Conservation (phyloP, 495 filamentous ascomycete genomes). For the Thozetella sp. region DNA sequence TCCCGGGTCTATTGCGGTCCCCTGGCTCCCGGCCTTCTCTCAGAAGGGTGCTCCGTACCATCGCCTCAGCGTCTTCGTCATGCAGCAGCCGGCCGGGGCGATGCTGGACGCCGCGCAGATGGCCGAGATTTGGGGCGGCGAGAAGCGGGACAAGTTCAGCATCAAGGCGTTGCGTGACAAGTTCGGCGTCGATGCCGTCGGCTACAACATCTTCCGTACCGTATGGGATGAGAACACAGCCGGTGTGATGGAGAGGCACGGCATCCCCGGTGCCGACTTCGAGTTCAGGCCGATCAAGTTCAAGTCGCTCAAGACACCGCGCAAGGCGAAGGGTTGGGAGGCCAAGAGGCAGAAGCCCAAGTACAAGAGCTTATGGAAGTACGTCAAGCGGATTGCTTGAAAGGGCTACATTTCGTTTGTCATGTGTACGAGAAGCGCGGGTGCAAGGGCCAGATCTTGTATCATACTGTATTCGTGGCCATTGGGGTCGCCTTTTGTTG, state of each 20-base stretch:
- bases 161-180: constrained; percentile 72
- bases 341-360: constrained; percentile 56
- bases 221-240: constrained; percentile 86
- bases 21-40: constrained; percentile 83
- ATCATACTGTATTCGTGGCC: constrained; percentile 14
- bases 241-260: constrained; percentile 81
- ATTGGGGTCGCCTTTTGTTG: not conserved
- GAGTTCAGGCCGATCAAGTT: constrained; percentile 78
- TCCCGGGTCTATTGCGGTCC: constrained; percentile 65
- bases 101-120: constrained; percentile 62
- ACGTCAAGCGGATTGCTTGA: constrained; percentile 44
- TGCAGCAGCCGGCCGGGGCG: constrained; percentile 71
- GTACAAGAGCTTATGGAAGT: constrained; percentile 56
- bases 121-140: constrained; percentile 44
- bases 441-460: constrained; percentile 11
- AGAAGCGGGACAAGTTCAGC: constrained; percentile 64
- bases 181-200: constrained; percentile 70
- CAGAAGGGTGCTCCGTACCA: constrained; percentile 94
- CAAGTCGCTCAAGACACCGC: constrained; percentile 49
- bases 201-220: constrained; percentile 83
- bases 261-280: constrained; percentile 73
- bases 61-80: constrained; percentile 78
- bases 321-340: constrained; percentile 56
- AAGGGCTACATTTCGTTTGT: not conserved
- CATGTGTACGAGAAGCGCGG: not conserved